Conservation (phyloP, 2,329 filamentous ascomycete species). For the Plenodomus tracheiphilus region DNA sequence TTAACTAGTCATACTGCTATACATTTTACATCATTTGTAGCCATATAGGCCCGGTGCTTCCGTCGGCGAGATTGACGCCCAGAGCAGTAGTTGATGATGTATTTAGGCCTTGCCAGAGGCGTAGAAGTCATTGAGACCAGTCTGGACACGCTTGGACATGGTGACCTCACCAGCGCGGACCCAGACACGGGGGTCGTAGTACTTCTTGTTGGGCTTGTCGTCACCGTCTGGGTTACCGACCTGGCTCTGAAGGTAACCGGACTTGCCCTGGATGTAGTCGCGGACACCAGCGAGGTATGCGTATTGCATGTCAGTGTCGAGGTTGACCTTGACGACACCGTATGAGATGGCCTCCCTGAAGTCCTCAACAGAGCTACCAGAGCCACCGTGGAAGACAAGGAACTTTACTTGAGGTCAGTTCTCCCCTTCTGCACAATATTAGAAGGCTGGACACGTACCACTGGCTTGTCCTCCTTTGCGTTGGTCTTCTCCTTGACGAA, state of each 20-base stretch:
- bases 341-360: slow-evolving; percentile 64
- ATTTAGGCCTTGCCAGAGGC: slow-evolving; percentile 72
- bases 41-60: slow-evolving; percentile 20
- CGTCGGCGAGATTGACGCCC: not conserved
- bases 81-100: not conserved
- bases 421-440: not conserved
- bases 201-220: slow-evolving; percentile 99
- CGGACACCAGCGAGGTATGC: slow-evolving; percentile 91
- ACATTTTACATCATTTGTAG: slow-evolving; percentile 2
- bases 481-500: slow-evolving; percentile 76
- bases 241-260: slow-evolving; percentile 79
- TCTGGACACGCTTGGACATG: slow-evolving; percentile 75
- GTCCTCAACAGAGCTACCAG: slow-evolving; percentile 87
- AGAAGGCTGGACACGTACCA: not conserved
- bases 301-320: slow-evolving; percentile 93
- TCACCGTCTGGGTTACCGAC: slow-evolving; percentile 95
- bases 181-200: slow-evolving; percentile 82
- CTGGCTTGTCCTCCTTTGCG: slow-evolving; percentile 11
- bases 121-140: slow-evolving; percentile 91
- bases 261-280: slow-evolving; percentile 91
- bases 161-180: slow-evolving; percentile 96
- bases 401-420: slow-evolving; percentile 51
- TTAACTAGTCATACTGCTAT: not conserved
- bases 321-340: slow-evolving; percentile 99
- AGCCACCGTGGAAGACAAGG: slow-evolving; percentile 99